These are phyloP conservation scores for Sphaceloma murrayae DNA, from an alignment of 2,329 filamentous ascomycete genomes.

Conservation along the genomic window DNA sequence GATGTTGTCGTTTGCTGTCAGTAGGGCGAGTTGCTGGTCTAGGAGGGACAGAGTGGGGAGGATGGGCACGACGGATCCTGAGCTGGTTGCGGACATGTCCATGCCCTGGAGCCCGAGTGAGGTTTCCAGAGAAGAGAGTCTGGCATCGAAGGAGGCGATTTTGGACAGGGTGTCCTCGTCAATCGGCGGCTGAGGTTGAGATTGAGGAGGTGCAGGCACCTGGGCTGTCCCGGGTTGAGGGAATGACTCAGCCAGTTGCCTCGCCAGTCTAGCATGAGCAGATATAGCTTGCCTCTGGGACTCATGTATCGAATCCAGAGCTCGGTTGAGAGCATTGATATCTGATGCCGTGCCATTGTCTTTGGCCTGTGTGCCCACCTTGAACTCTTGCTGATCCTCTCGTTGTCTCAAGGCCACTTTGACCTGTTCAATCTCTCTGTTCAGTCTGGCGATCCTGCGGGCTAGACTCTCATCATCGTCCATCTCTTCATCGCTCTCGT, in stretches of 20 bases:
- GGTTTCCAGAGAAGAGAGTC: slow-evolving; percentile 69
- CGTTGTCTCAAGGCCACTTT: slow-evolving; percentile 64
- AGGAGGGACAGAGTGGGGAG: slow-evolving; percentile 73
- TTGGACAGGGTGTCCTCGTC: slow-evolving; percentile 59
- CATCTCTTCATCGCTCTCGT: slow-evolving; percentile 29
- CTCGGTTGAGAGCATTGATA: slow-evolving; percentile 17
- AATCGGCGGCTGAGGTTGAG: neutral
- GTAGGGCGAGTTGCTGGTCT: slow-evolving; percentile 66
- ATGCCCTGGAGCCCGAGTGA: slow-evolving; percentile 59
- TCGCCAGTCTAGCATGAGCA: slow-evolving; percentile 16
- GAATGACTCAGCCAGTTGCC: slow-evolving; percentile 9
- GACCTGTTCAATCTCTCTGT: slow-evolving; percentile 51
- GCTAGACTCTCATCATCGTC: slow-evolving; percentile 49
- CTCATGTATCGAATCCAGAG: slow-evolving; percentile 17
- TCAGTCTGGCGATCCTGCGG: slow-evolving; percentile 10
- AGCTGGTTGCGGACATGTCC: slow-evolving; percentile 42
- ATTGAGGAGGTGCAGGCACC: slow-evolving; percentile 7
- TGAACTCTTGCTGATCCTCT: slow-evolving; percentile 27
- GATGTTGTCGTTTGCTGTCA: slow-evolving; percentile 59
- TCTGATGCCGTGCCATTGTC: slow-evolving; percentile 11
- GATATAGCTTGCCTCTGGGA: slow-evolving; percentile 16
- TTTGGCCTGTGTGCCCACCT: slow-evolving; percentile 13
- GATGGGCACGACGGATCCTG: slow-evolving; percentile 54
- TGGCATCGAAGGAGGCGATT: slow-evolving; percentile 77
- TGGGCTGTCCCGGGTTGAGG: neutral